Conservation (phyloP, 2,329 filamentous ascomycete species). For the Verticillium zaregamsianum region DNA sequence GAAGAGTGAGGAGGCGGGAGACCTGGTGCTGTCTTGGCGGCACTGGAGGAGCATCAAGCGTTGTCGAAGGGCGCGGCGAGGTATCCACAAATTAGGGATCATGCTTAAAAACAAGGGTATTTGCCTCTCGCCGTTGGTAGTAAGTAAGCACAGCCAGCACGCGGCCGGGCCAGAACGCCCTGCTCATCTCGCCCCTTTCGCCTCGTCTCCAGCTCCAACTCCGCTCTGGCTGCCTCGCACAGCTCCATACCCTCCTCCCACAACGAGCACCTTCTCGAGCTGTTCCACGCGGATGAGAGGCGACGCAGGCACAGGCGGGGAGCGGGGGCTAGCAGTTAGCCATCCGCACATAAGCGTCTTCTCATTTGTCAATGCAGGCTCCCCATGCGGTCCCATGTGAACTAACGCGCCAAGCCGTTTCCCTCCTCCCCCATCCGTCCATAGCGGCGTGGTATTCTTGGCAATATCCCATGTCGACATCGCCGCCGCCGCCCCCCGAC, state of each 20-base stretch:
- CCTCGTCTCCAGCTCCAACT: not conserved
- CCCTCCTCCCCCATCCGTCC: conserved; percentile 1
- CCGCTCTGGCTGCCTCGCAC: not conserved
- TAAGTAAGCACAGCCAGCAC: not conserved
- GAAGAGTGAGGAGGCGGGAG: not conserved
- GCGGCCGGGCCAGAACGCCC: not conserved
- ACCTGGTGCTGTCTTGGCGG: not conserved
- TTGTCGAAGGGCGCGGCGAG: not conserved
- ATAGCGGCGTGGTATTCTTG: conserved; percentile 2
- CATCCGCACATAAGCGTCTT: not conserved
- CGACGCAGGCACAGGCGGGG: not conserved
- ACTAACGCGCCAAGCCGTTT: not conserved
- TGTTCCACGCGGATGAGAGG: not conserved
- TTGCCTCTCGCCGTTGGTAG: not conserved
- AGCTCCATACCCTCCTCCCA: not conserved
- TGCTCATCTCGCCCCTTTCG: not conserved
- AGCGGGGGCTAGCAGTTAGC: conserved; percentile 1
- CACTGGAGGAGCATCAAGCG: not conserved
- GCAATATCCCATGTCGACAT: conserved; percentile 4
- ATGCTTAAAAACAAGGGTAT: not conserved
- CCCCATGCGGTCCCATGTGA: not conserved
- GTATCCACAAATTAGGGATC: not conserved
- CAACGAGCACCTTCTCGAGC: not conserved
- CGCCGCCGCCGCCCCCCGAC: not conserved
- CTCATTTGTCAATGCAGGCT: not conserved